Conservation (phyloP, 1,284 basidiomycete genomes). For the Meira nashicola region DNA sequence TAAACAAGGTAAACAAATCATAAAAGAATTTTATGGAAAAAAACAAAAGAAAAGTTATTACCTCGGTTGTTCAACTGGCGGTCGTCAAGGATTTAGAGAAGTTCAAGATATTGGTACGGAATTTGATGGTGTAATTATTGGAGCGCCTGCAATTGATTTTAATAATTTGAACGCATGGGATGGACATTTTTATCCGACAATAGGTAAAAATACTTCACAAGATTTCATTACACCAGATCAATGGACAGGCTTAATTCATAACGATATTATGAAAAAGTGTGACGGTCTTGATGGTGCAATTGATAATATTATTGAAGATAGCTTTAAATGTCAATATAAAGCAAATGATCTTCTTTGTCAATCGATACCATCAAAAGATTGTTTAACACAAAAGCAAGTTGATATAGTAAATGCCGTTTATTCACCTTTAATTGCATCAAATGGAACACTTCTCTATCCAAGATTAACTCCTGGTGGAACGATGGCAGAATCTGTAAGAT, state of each 20-base stretch:
- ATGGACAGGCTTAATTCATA: constrained; percentile 19
- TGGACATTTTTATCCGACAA: no score
- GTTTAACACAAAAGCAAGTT: no score
- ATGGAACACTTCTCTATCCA: no score
- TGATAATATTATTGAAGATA: constrained; percentile 53
- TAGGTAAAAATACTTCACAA: constrained; percentile 7
- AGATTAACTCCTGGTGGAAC: no score
- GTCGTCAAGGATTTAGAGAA: constrained; percentile 36
- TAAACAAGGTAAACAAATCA: constrained; percentile 13
- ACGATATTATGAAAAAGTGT: constrained; percentile 51
- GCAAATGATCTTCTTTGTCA: no score
- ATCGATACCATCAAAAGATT: no score
- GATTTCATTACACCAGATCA: constrained; percentile 13
- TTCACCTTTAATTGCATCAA: no score
- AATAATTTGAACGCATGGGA: constrained; percentile 29
- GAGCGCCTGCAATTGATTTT: constrained; percentile 45
- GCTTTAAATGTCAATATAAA: constrained; percentile 18
- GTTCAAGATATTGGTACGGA: constrained; percentile 35
- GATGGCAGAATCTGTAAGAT: no score
- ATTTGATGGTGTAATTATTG: constrained; percentile 51
- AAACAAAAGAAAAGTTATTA: constrained; percentile 15
- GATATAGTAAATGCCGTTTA: no score
- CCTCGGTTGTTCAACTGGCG: constrained; percentile 48
- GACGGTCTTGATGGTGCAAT: constrained; percentile 53
- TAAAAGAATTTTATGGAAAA: constrained; percentile 19